Evolutionary conservation across 805 yeast species (phyloP), one percentile per base, ranked within the genome.

Genomic region (Crinitomyces ghanaensis): DNA sequence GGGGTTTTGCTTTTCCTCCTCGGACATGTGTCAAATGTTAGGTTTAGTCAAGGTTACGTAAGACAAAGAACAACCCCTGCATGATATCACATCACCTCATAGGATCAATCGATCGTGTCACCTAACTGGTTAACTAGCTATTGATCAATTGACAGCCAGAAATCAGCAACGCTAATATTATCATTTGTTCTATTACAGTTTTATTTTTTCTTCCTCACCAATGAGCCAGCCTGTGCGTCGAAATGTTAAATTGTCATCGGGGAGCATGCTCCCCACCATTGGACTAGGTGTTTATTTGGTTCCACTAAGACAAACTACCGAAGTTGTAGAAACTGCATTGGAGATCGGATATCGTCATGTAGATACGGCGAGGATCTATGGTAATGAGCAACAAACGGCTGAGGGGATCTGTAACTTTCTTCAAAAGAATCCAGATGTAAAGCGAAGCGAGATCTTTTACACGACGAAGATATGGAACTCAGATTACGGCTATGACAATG

Each of bases 381-480:
- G 60, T 5, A 81, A 80, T 54, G 82, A 78, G 49, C 43, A 40
- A 7, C 77, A 72, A 43, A 72, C 72, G 6, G 74, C 74, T 6
- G 61, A 65, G 29, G 91, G 78, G 5, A 68, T 80, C 26, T 51
- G 59, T 19, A 50, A 46, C 30, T 79, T 72, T 63, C 39, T 76
- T 4, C 47, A 61, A 21, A 70, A 66, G 36, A 76, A 70, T 34
- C 57, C 75, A 26, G 60, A 54, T 22, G 60, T 77, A 14, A 69
- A 73, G 39, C 66, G 88, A 54, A 62, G 62, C 16, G 62, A 58
- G 9, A 51, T 59, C 26, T 51, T 54, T 33, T 59, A 77, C 53
- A 75, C 83, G 6, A 75, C 91, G 4, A 81, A 81, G 47, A 50
- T 80, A 13, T 77, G 86, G 86, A 70, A 77, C 44, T 59, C 63